A percentile compares a stretch with the other conserved stretches of the same genome.
These are phyloP conservation scores for Shiraia bambusicola DNA, from an alignment of 2,329 filamentous ascomycete genomes.

Conservation along the genomic window DNA sequence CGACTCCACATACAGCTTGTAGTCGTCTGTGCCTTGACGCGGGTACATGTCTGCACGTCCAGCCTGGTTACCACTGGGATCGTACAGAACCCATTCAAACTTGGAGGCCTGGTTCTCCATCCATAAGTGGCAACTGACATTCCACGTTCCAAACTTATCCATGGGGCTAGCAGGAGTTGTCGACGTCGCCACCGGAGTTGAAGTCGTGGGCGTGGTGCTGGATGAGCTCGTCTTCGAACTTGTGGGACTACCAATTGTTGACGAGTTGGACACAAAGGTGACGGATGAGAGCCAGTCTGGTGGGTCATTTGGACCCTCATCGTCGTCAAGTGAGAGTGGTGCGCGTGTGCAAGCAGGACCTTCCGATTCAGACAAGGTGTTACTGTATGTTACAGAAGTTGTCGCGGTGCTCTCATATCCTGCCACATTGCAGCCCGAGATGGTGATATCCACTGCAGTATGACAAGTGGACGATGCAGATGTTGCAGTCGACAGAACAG, in stretches of 20 bases:
- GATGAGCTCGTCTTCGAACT: not conserved
- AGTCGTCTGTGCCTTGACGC: not conserved
- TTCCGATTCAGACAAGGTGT: conserved; percentile 10
- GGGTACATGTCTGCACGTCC: conserved; percentile 1
- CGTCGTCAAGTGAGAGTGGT: conserved; percentile 31
- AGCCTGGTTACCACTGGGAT: conserved; percentile 17
- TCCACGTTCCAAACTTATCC: conserved; percentile 15
- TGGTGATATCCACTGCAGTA: conserved; percentile 12
- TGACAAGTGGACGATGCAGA: conserved; percentile 15
- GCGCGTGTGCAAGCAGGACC: conserved; percentile 21
- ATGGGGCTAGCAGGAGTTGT: conserved; percentile 4
- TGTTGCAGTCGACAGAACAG: not conserved
- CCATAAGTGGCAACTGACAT: conserved; percentile 9
- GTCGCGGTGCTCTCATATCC: conserved; percentile 13
- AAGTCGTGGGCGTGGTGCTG: not conserved
- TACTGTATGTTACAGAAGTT: conserved; percentile 10
- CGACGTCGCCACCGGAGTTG: not conserved
- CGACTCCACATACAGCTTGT: conserved; percentile 6
- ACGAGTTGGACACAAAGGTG: conserved; percentile 7
- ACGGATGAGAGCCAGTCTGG: conserved; percentile 6
- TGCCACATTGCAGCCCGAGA: conserved; percentile 18
- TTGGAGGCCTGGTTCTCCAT: conserved; percentile 11
- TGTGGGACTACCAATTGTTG: conserved; percentile 1
- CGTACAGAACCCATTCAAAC: conserved; percentile 16
- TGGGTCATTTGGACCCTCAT: conserved; percentile 28